These are phyloP conservation scores for Crithidia acanthocephali DNA, from an alignment of 208 protist genomes.

Conservation along the genomic window DNA sequence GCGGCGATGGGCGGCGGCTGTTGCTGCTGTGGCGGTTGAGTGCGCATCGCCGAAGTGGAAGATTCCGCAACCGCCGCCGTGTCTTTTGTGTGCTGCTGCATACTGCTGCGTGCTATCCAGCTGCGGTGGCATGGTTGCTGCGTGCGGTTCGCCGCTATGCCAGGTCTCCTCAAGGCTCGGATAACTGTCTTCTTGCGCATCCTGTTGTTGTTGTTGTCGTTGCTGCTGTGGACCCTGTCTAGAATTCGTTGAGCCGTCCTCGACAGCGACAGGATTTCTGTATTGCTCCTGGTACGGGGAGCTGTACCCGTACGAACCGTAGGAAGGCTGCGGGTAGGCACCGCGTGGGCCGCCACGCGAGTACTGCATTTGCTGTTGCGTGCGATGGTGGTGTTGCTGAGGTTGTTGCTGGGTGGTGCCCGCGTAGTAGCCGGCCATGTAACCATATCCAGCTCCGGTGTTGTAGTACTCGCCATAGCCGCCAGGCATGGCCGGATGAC, in stretches of 20 bases:
- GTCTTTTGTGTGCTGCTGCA: too few relatives aligned
- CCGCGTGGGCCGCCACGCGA: slow-evolving; percentile 4
- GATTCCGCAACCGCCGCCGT: too few relatives aligned
- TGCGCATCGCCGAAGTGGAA: too few relatives aligned
- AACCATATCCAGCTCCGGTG: slow-evolving; percentile 4
- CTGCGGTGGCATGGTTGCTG: not conserved
- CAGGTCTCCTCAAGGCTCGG: not conserved
- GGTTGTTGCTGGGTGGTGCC: not conserved
- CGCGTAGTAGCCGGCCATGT: slow-evolving; percentile 12
- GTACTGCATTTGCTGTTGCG: slow-evolving; percentile 10
- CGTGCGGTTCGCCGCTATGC: not conserved
- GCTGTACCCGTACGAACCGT: slow-evolving; percentile 2
- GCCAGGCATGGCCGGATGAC: slow-evolving; percentile 9
- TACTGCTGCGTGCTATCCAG: not conserved
- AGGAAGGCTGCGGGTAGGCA: not conserved
- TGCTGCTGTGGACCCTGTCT: not conserved
- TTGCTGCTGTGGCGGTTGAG: not conserved
- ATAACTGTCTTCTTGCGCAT: not conserved
- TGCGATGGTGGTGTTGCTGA: not conserved
- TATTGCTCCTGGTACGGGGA: not conserved
- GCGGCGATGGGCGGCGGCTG: not conserved
- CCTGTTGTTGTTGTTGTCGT: slow-evolving; percentile 12
- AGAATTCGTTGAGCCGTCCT: not conserved
- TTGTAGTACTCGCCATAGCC: slow-evolving; percentile 20
- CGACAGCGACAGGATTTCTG: not conserved